phyloP scores from a whole-genome alignment of 176 grass and related monocot genomes.

The Bonia amplexicaulis region DNA sequence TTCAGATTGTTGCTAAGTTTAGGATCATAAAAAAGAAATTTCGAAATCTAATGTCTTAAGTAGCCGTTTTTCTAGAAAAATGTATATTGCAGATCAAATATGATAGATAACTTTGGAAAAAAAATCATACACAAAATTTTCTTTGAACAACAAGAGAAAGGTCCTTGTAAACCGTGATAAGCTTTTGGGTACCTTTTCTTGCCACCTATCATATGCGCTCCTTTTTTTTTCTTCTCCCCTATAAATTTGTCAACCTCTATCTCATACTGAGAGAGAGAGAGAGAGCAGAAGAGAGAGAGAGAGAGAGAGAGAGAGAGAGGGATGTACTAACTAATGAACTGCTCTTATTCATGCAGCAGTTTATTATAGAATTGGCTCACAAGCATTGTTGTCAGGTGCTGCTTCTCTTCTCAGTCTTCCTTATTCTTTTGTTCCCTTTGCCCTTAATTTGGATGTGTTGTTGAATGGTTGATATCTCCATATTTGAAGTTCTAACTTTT shows the following conservation, averaged over 20 bases:
- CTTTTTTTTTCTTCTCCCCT: slow-evolving; percentile 12
- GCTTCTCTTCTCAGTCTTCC: slow-evolving; percentile 31
- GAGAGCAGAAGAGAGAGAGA: not conserved
- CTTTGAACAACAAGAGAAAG: not conserved
- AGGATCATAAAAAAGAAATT: not conserved
- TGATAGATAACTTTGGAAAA: not conserved
- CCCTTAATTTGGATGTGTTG: slow-evolving; percentile 4
- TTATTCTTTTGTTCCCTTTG: not conserved
- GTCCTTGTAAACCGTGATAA: slow-evolving; percentile 16
- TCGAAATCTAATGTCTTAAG: not conserved
- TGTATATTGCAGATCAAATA: not conserved
- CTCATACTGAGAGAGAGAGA: not conserved
- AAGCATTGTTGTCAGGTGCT: slow-evolving; percentile 24
- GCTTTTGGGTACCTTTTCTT: slow-evolving; percentile 32
- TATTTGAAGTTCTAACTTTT: not conserved
- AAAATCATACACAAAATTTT: not conserved
- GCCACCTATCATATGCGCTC: slow-evolving; percentile 22
- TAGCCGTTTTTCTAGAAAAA: not conserved
- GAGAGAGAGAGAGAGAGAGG: slow-evolving; percentile 34
- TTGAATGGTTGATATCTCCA: slow-evolving; percentile 30
- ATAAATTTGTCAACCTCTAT: slow-evolving; percentile 39
- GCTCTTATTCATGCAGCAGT: slow-evolving; percentile 20
- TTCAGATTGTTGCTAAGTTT: not conserved
- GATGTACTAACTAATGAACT: slow-evolving; percentile 25
- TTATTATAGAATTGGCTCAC: not conserved